Base-by-base conservation (phyloP, 1,284 basidiomycete genomes). In the Ganoderma boninense region DNA sequence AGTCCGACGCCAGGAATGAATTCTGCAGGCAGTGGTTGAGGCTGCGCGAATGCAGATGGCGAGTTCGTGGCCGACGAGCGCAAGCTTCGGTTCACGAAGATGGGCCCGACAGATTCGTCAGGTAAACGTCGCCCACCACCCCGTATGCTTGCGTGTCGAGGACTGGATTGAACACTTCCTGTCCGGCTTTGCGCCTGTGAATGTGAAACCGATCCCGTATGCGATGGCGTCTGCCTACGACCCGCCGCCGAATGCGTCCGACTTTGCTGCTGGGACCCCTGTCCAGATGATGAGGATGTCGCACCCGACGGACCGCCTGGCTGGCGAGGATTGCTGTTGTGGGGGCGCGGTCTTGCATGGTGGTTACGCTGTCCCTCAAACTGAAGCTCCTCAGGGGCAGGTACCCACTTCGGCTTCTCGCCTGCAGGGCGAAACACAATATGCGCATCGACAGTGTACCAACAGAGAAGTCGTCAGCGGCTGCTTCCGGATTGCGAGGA, bases 361-460 rank as follows among this genome's bases (percentile, higher is more conserved):
- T 66, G 79, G 62, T 70, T 73, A 40, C 70, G 78, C 69, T 54
- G 72, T 2, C 78, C 76, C 59, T 79, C 84, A 6, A 86, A 87
- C 76, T 87, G 88, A 35, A 90, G 80, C 75, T 90, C 89, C 73
- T 85, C 82, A 0, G 87, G 80, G 1, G 89, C 87, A 20, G 82
- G 82, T 2, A 90, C 83, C 90, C 89, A 90, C 79, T 89, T 90
- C 18, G 83, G 78, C 80, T 88, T 89, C 78, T 88, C 87, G 74
- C 80, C 87, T 87, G 76, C 71, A 40, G 42, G 62, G 57, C n/a
- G 38, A 69, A 38, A 59, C 66, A 61, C 18, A 35, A 60, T 23
- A 40, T 40, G 57, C 64, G 65, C 70, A 69, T 71, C 49, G 67
- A 69, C 56, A 71, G 67, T 61, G 32, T 56, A 52, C 60, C 56